These are phyloP conservation scores for Solanum gandarillasii DNA, from an alignment of 257 asterid genomes.

Conservation along the genomic window DNA sequence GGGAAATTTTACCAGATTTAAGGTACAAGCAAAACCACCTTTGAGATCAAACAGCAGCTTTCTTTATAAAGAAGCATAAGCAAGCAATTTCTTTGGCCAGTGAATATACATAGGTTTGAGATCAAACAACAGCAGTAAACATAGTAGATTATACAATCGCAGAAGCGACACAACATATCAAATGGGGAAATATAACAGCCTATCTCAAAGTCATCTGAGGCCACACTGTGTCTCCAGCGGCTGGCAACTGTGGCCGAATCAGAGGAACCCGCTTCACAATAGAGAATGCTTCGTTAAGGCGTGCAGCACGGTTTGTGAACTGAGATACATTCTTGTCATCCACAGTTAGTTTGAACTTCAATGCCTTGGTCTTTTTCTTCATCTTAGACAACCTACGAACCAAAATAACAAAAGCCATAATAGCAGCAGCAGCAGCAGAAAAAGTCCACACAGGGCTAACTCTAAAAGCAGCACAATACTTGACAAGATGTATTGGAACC, in stretches of 20 bases:
- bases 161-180: background rate
- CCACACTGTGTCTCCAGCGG: conserved; percentile 55
- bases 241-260: conserved; percentile 74
- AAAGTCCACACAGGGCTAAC: conserved; percentile 79
- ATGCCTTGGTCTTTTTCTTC: conserved; percentile 59
- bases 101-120: background rate
- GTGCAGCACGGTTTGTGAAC: conserved; percentile 88
- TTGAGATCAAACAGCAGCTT: background rate
- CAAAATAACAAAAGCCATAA: conserved; percentile 70
- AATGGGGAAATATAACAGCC: background rate
- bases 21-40: conserved; percentile 90
- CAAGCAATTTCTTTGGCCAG: background rate
- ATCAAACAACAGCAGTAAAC: background rate
- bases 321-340: conserved; percentile 91
- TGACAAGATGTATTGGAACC: conserved; percentile 74
- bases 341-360: conserved; percentile 66
- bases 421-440: conserved; percentile 71
- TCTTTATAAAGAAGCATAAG: background rate
- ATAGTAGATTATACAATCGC: background rate
- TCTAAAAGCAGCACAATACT: conserved; percentile 45
- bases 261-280: conserved; percentile 82
- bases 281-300: conserved; percentile 87
- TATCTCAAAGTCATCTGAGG: conserved; percentile 62
- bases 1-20: conserved; percentile 53
- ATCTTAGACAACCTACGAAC: conserved; percentile 68